Conservation (phyloP, 257 asterid genomes). For the Plantago elongata region DNA sequence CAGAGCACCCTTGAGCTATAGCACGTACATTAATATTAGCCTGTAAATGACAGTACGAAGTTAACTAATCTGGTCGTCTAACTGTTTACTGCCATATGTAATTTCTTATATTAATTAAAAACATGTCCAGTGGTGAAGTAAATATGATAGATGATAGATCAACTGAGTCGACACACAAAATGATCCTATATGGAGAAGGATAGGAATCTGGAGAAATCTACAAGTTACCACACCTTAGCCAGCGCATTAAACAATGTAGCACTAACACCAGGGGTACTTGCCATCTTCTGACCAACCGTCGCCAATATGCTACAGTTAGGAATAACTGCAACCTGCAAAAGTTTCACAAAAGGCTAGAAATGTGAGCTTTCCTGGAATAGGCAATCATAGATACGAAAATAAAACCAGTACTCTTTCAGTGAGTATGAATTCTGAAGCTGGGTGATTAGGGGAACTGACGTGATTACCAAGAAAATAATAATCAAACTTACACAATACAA, state of each 20-base stretch:
- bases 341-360: background rate
- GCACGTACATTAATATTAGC: slow-evolving; percentile 96
- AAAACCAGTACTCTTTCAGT: too few relatives aligned
- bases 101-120: too few relatives aligned
- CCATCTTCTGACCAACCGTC: slow-evolving; percentile 99
- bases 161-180: too few relatives aligned
- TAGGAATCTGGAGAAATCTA: background rate
- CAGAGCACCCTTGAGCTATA: slow-evolving; percentile 99
- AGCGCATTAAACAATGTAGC: slow-evolving; percentile 96
- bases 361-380: too few relatives aligned
- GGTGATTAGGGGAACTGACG: too few relatives aligned
- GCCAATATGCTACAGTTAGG: slow-evolving; percentile 98
- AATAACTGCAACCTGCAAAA: slow-evolving; percentile 75
- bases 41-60: slow-evolving; percentile 43
- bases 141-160: too few relatives aligned
- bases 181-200: background rate
- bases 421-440: too few relatives aligned
- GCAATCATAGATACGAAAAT: too few relatives aligned
- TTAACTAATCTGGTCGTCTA: background rate
- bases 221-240: slow-evolving; percentile 66
- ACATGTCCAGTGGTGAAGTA: too few relatives aligned
- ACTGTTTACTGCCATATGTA: too few relatives aligned
- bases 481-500: too few relatives aligned
- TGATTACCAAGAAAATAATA: too few relatives aligned
- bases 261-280: slow-evolving; percentile 99